Base-by-base conservation (phyloP, 192 early-diverging fungal genomes). In the Martensiomyces pterosporus region DNA sequence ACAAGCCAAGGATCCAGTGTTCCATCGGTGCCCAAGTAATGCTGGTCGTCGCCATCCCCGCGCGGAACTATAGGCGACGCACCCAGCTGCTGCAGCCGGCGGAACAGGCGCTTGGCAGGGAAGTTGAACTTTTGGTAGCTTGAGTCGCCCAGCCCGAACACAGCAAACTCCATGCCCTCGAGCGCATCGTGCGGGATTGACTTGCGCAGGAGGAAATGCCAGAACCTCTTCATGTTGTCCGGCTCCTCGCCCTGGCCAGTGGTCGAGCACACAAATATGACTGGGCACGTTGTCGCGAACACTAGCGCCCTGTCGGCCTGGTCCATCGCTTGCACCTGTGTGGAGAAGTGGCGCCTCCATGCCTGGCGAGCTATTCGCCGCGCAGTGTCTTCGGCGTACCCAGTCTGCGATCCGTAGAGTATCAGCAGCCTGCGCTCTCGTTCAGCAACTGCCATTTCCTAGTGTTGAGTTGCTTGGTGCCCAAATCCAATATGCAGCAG, bases 141-240 rank as follows among this genome's bases (percentile, higher is more conserved):
- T 15, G 92, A 95, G 65, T 99, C 96, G 18, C 96, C 96, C 26
- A 92, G 79, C 2, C 94, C 96, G 77, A 97, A 90, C 16, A 99
- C 94, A 3, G 89, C 87, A 66, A 85, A 90, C 29, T 77, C 40
- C 60, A 89, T 47, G n/a, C 77, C 60, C 12, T 55, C 47, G n/a
- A 96, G 71, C 1, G 85, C 76, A 35, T 86, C 77, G 17, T 26
- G 48, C 2, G 91, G 82, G 18, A 87, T 56, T 7, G 84, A 78
- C 59, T 94, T 94, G 41, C 88, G 81, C 36, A 97, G 76, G 24
- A 99, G 67, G 57, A 89, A 90, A 45, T 79, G 80, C 96, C 96
- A 99, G 54, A 96, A 93, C 64, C 64, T 60, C 77, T 83, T 86
- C 96, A 97, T 97, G 52, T 88, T 95, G 42, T 86, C 83, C 1